Percentiles rank a stretch among this genome's conserved stretches.
Conservation (phyloP, 2,329 filamentous ascomycete genomes). For the Verticillium longisporum region DNA sequence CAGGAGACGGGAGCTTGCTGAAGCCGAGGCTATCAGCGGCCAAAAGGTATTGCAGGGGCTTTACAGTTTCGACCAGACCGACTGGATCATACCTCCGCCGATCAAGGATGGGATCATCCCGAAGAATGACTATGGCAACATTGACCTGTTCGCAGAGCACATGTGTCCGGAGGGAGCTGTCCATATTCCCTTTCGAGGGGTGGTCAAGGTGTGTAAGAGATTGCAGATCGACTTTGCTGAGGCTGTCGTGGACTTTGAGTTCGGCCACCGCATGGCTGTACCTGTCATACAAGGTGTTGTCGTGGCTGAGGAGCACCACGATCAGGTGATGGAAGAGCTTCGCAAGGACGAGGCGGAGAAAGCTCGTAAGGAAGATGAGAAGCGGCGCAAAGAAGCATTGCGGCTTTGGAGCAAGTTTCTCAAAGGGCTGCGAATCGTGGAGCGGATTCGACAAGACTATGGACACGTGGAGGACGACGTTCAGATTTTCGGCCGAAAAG, state of each 20-base stretch:
- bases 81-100: slow-evolving; percentile 89
- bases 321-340: slow-evolving; percentile 70
- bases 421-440: slow-evolving; percentile 75
- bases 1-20: slow-evolving; percentile 81
- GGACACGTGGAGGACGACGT: slow-evolving; percentile 50
- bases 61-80: slow-evolving; percentile 78
- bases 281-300: slow-evolving; percentile 89
- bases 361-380: slow-evolving; percentile 73
- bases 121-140: slow-evolving; percentile 92
- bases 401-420: slow-evolving; percentile 81
- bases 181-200: slow-evolving; percentile 74
- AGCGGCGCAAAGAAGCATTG: slow-evolving; percentile 67
- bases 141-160: slow-evolving; percentile 87
- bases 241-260: slow-evolving; percentile 94
- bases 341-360: slow-evolving; percentile 70
- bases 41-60: slow-evolving; percentile 81
- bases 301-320: slow-evolving; percentile 72
- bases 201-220: slow-evolving; percentile 73
- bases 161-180: slow-evolving; percentile 84
- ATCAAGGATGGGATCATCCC: slow-evolving; percentile 82
- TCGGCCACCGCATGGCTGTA: slow-evolving; percentile 88
- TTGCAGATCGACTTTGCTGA: slow-evolving; percentile 86
- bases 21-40: slow-evolving; percentile 71
- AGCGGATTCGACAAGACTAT: slow-evolving; percentile 72
- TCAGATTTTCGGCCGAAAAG: slow-evolving; percentile 48